Base-by-base conservation (phyloP, 352 stramenopile genomes). In the Aphanomyces euteiches region DNA sequence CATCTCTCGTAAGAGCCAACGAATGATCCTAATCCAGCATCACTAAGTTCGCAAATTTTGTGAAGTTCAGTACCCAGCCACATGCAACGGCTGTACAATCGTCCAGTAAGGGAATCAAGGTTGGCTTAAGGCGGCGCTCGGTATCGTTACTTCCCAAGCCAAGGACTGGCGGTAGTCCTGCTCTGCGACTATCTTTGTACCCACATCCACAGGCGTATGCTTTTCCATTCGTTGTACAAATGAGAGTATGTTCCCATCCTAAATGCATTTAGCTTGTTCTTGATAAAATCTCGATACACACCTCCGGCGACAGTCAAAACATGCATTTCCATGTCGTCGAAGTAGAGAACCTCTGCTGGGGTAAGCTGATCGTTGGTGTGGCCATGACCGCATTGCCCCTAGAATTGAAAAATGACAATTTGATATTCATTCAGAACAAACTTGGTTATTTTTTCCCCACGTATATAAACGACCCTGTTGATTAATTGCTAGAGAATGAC, bases 371-470 rank as follows among this genome's bases (percentile, higher is more conserved):
- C 87, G 45, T 90, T 90, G 0, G 82, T 89, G 57, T 92, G 83
- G 0, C 84, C 87, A 71, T 90, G 85, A 0, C 87, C 87, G 34
- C 84, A 93, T 67, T 95, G 87, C 0, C 87, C 87, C 59, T 73
- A 45, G 43, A 17, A 66, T 66, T 56, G n/a, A 58, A 34, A 15
- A 58, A 54, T 19, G 17, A 17, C 15, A n/a, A 4, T 2, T n/a
- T 66, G n/a, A 48, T 1, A 7, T 68, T 50, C 39, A 72, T 17
- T 5, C 39, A 19, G 6, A 21, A 39, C 21, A 58, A 58, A 73
- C 67, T 21, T 95, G 87, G 40, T 93, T 93, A 54, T 95, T 95
- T 61, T 93, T 93, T 8, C 87, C 87, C 87, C 87, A 95, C 3
- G 77, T 58, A 59, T 84, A 93, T 1, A 70, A 74, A 36, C 67